Percentiles rank a stretch among this genome's conserved stretches.
phyloP scores from a whole-genome alignment of 345 rosid genomes.

The Gossypium thurberi region DNA sequence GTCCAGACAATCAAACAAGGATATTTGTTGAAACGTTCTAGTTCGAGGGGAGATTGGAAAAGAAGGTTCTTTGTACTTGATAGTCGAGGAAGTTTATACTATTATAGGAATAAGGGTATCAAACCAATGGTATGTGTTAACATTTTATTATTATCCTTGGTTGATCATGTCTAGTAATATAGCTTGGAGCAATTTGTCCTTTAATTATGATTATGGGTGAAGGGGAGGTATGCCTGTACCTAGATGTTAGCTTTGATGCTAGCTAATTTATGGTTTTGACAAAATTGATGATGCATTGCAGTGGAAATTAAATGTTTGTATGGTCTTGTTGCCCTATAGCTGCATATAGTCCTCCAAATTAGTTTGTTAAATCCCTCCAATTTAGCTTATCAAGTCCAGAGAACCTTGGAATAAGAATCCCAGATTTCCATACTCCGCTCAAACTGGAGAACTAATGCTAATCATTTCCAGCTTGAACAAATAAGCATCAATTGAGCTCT shows the following conservation, averaged over 20 bases:
- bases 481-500: too few species aligned
- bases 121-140: slow-evolving; percentile 46
- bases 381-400: too few species aligned
- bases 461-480: too few species aligned
- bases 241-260: neutral
- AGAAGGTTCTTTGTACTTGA: slow-evolving; percentile 85
- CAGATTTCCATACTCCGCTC: too few species aligned
- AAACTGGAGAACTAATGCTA: too few species aligned
- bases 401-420: too few species aligned
- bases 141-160: neutral
- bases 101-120: slow-evolving; percentile 57
- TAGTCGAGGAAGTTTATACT: slow-evolving; percentile 68
- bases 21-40: slow-evolving; percentile 69
- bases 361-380: too few species aligned
- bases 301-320: neutral
- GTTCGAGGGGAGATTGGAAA: slow-evolving; percentile 72
- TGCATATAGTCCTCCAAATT: neutral
- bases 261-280: neutral
- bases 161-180: slow-evolving; percentile 9
- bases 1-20: slow-evolving; percentile 67
- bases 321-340: neutral
- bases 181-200: neutral
- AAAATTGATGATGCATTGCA: neutral
- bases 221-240: neutral
- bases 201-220: neutral